A percentile compares a stretch with the other conserved stretches of the same genome.
Evolutionary conservation across 2,329 filamentous ascomycete genomes (phyloP).

Genomic region (Xylariaceae sp.): DNA sequence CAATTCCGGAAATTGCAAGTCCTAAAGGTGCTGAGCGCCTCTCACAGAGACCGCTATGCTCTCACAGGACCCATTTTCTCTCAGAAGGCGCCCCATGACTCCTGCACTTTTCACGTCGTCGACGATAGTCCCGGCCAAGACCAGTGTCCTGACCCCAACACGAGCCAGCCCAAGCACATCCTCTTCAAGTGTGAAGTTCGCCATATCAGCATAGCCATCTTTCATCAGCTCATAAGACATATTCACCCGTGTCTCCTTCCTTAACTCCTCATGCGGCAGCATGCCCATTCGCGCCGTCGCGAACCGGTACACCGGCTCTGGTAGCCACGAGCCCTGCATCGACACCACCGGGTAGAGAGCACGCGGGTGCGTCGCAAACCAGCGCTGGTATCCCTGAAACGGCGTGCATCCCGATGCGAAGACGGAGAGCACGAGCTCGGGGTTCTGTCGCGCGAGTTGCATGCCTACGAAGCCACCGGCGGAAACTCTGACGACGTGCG

Average conservation of each 20-base stretch:
- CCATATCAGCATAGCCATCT: slow-evolving; percentile 1
- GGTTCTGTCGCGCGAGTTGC: slow-evolving; percentile 31
- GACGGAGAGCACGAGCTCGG: slow-evolving; percentile 32
- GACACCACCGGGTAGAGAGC: slow-evolving; percentile 25
- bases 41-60: slow-evolving; percentile 27
- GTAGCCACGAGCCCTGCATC: slow-evolving; percentile 25
- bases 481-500: slow-evolving; percentile 39
- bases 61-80: not conserved
- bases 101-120: slow-evolving; percentile 4
- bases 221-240: not conserved
- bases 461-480: slow-evolving; percentile 36
- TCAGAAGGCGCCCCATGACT: slow-evolving; percentile 26
- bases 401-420: slow-evolving; percentile 34
- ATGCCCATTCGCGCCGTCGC: slow-evolving; percentile 23
- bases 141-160: slow-evolving; percentile 2
- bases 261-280: slow-evolving; percentile 7
- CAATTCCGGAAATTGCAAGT: slow-evolving; percentile 37
- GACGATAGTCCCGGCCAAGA: slow-evolving; percentile 8
- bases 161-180: not conserved
- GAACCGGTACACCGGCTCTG: slow-evolving; percentile 22
- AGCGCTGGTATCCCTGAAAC: slow-evolving; percentile 17
- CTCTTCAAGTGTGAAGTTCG: slow-evolving; percentile 1
- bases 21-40: slow-evolving; percentile 38
- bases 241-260: not conserved
- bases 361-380: slow-evolving; percentile 26